Conservation (phyloP, 2,329 filamentous ascomycete genomes). For the Metarhizium anisopliae region DNA sequence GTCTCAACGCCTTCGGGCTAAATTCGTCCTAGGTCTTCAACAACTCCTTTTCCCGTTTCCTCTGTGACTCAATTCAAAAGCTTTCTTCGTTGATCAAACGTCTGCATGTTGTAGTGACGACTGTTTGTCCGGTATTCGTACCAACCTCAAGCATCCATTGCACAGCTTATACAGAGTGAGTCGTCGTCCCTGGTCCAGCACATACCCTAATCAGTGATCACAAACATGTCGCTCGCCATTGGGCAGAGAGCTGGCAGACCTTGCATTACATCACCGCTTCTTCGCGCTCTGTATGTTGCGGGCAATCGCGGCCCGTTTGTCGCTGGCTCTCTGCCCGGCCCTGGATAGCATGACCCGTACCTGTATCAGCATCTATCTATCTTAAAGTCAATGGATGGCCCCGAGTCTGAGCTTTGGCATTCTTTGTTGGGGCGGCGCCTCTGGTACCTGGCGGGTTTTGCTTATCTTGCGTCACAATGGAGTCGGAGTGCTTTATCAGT, state of each 20-base stretch:
- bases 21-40: neutral
- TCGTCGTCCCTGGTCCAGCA: neutral
- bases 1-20: neutral
- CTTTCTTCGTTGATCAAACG: neutral
- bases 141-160: slow-evolving; percentile 1
- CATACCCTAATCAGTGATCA: neutral
- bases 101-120: slow-evolving; percentile 3
- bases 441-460: neutral
- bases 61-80: neutral
- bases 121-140: neutral
- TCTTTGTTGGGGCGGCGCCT: neutral
- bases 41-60: neutral
- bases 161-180: slow-evolving; percentile 4
- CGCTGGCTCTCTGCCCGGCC: neutral
- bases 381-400: neutral
- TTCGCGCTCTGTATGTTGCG: neutral
- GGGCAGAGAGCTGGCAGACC: neutral
- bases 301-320: neutral
- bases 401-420: neutral
- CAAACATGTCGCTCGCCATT: neutral
- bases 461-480: slow-evolving; percentile 6
- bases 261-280: neutral
- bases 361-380: neutral
- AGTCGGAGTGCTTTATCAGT: slow-evolving; percentile 4
- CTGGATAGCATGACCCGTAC: neutral